Base-by-base conservation (phyloP, 2,329 filamentous ascomycete genomes). In the Aureobasidium sp. region DNA sequence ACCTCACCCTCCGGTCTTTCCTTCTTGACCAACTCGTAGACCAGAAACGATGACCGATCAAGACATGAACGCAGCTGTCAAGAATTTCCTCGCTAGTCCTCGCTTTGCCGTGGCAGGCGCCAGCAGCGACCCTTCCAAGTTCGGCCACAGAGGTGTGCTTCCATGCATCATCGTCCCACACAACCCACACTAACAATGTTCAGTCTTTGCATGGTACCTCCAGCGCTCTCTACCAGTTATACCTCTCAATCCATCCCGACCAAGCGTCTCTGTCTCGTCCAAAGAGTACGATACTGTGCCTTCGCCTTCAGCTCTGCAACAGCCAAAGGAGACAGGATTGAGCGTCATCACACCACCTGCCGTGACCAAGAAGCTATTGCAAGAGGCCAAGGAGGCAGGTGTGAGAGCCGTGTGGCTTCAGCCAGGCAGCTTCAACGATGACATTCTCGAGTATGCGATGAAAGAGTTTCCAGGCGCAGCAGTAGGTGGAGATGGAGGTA, bases 141-240 rank as follows among this genome's bases (percentile, higher is more conserved):
- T 89, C 71, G 93, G 94, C 27, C 88, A 96, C 75, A 92, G 91
- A 79, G 86, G 91, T 92, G 74, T 62, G 35, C 12, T 52, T 35
- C 14, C 19, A n/a, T 31, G 5, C 5, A 14, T 12, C 8, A 6
- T 9, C 35, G 19, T 1, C 39, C n/a, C 62, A 14, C 56, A 15
- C 29, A 24, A 33, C 59, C 9, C 47, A 19, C 27, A 44, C 37
- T 64, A 24, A 67, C 35, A 35, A 17, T 33, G 1, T 22, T 3
- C 70, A 95, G 91, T 97, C 67, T 90, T 97, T 72, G 84, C 84
- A 15, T 97, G 93, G 93, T 97, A 97, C 75, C 82, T 90, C 61
- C 73, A 80, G 37, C 90, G 91, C 76, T 79, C 81, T 40, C 83
- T 97, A 44, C 85, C 88, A 8, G 90, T 87, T 5, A 91, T 86